Percentiles rank a stretch among this genome's conserved stretches.
These are phyloP conservation scores for Cercospora nicotianae DNA, from an alignment of 2,329 filamentous ascomycete genomes.

Conservation along the genomic window DNA sequence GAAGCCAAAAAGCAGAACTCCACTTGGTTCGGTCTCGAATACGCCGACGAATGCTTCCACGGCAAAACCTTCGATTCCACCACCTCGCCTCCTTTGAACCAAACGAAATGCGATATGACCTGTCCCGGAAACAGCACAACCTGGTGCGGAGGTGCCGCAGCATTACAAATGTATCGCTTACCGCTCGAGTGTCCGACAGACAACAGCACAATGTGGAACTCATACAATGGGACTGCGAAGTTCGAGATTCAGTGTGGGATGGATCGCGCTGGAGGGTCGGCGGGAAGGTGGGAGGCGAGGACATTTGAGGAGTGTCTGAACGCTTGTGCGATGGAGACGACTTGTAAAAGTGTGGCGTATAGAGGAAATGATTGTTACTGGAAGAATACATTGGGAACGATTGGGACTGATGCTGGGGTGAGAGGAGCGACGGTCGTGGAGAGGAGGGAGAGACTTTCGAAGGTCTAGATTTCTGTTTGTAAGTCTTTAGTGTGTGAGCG, in stretches of 20 bases:
- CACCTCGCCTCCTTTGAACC: neutral
- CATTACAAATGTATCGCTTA: slow-evolving; percentile 4
- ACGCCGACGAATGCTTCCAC: slow-evolving; percentile 27
- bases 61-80: neutral
- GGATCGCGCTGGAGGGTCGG: neutral
- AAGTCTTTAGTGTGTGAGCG: neutral
- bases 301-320: slow-evolving; percentile 11
- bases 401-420: neutral
- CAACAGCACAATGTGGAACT: neutral
- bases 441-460: neutral
- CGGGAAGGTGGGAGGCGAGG: neutral
- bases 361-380: slow-evolving; percentile 7
- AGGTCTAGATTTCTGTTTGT: neutral
- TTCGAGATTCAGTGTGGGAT: slow-evolving; percentile 1
- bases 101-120: neutral
- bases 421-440: neutral
- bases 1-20: slow-evolving; percentile 29
- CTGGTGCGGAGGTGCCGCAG: neutral
- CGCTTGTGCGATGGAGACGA: neutral
- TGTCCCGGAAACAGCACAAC: slow-evolving; percentile 1
- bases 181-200: neutral
- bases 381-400: slow-evolving; percentile 1
- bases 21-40: slow-evolving; percentile 38
- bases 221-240: slow-evolving; percentile 4
- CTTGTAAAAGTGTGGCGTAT: slow-evolving; percentile 3